Evolutionary conservation across 2,329 filamentous ascomycete species (phyloP).

Genomic region (Xylariaceae sp.): DNA sequence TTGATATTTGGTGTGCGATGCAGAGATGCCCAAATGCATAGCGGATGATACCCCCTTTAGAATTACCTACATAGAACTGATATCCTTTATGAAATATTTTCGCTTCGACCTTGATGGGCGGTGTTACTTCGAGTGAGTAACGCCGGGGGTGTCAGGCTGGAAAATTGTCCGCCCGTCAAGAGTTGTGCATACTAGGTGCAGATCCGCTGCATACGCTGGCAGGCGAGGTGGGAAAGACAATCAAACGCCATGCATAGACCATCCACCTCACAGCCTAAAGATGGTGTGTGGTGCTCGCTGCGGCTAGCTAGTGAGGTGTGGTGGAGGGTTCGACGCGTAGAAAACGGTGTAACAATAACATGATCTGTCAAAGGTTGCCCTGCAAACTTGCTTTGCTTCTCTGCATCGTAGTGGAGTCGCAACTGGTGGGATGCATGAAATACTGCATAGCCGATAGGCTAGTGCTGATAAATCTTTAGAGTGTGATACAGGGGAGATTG

Average conservation of each 20-base stretch:
- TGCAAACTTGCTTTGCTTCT: too few species aligned
- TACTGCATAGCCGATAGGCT: conserved; percentile 24
- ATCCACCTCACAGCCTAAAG: conserved; percentile 5
- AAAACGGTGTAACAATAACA: too few species aligned
- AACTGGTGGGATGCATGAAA: conserved; percentile 23
- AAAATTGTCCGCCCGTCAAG: conserved; percentile 13
- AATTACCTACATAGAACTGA: conserved; percentile 24
- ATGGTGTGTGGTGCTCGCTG: conserved; percentile 6
- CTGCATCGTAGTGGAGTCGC: neutral
- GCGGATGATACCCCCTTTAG: conserved; percentile 31
- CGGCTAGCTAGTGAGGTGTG: conserved; percentile 1
- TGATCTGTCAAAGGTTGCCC: too few species aligned
- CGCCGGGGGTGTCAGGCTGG: too few species aligned
- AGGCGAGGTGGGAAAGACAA: neutral
- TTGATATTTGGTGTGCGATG: conserved; percentile 19
- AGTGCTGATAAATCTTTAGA: conserved; percentile 5
- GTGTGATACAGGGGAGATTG: too few species aligned
- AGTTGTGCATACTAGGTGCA: conserved; percentile 16
- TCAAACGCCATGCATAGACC: neutral
- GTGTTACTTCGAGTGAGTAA: conserved; percentile 1
- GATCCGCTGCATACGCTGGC: conserved; percentile 9
- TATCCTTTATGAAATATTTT: conserved; percentile 18
- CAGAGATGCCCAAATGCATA: conserved; percentile 28
- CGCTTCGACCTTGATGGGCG: conserved; percentile 7
- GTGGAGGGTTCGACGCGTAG: conserved; percentile 20